Evolutionary conservation across 2,329 filamentous ascomycete genomes (phyloP).

Genomic region (Exophiala sp.): DNA sequence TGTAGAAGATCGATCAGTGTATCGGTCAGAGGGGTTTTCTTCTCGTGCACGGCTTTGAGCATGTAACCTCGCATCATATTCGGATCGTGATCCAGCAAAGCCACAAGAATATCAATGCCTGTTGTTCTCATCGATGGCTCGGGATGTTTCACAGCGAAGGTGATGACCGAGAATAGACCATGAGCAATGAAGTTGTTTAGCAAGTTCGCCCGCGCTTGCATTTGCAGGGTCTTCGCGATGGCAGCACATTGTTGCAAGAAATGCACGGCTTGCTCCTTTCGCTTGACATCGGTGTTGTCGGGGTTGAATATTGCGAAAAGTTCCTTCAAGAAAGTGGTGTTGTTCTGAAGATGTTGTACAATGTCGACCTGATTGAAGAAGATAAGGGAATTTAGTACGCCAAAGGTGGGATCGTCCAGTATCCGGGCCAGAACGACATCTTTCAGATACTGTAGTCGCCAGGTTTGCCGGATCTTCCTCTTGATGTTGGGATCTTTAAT

Average conservation of each 20-base stretch:
- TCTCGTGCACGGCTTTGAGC: constrained; percentile 85
- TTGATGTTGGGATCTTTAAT: constrained; percentile 80
- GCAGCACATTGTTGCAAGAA: constrained; percentile 96
- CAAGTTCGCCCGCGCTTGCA: constrained; percentile 71
- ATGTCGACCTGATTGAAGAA: constrained; percentile 99
- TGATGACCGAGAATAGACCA: constrained; percentile 84
- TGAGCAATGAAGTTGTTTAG: constrained; percentile 88
- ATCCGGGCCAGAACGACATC: constrained; percentile 97
- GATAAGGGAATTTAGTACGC: constrained; percentile 93
- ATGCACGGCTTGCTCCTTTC: constrained; percentile 88
- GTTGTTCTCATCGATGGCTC: constrained; percentile 85
- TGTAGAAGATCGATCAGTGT: constrained; percentile 88
- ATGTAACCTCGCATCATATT: constrained; percentile 91
- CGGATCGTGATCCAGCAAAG: constrained; percentile 92
- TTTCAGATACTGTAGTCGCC: constrained; percentile 92
- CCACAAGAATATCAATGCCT: constrained; percentile 88
- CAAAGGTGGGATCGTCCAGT: constrained; percentile 95
- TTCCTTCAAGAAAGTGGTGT: constrained; percentile 72
- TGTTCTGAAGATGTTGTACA: constrained; percentile 86
- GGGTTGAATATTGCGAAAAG: constrained; percentile 81
- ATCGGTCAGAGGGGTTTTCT: constrained; percentile 80
- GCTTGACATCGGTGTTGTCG: constrained; percentile 60
- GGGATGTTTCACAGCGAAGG: constrained; percentile 80
- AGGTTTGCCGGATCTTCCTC: constrained; percentile 93
- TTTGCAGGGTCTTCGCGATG: constrained; percentile 91